Evolutionary conservation across 1,284 basidiomycete genomes (phyloP).

Genomic region (Meira miltonrushii): DNA sequence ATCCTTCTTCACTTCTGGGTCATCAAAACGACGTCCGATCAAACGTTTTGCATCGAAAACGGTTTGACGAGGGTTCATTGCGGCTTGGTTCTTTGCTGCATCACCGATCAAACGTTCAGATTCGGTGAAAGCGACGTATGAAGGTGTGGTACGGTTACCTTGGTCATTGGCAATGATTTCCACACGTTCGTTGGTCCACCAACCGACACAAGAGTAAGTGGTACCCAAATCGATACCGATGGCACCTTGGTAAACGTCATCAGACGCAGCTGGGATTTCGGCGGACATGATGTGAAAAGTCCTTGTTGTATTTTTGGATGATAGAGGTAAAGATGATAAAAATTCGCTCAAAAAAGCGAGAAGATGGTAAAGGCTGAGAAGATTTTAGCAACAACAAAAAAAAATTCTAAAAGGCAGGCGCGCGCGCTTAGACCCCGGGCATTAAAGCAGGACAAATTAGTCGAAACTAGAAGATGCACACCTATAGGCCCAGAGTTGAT

Average conservation of each 20-base stretch:
- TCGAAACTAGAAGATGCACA: too few species aligned
- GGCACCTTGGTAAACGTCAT: slow-evolving; percentile 87
- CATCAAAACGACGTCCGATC: slow-evolving; percentile 88
- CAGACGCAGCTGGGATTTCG: slow-evolving; percentile 55
- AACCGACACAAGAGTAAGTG: slow-evolving; percentile 71
- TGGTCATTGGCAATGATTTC: slow-evolving; percentile 55
- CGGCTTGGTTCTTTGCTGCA: slow-evolving; percentile 63
- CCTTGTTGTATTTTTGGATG: slow-evolving; percentile 5
- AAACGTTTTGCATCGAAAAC: slow-evolving; percentile 63
- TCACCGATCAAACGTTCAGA: slow-evolving; percentile 98
- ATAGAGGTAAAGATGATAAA: slow-evolving; percentile 9
- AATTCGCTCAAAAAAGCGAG: neutral
- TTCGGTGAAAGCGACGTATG: slow-evolving; percentile 95
- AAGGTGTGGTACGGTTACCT: slow-evolving; percentile 98
- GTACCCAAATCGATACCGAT: slow-evolving; percentile 80
- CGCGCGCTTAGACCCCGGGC: too few species aligned
- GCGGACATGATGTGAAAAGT: slow-evolving; percentile 33
- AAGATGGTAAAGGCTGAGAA: too few species aligned
- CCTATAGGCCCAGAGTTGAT: too few species aligned
- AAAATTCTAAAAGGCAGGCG: too few species aligned
- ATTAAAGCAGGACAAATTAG: too few species aligned
- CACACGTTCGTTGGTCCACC: slow-evolving; percentile 49
- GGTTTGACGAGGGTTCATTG: slow-evolving; percentile 87
- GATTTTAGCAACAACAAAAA: too few species aligned
- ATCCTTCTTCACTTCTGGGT: slow-evolving; percentile 63